Conservation (phyloP, 331 rosid species). For the Acacia concinna region DNA sequence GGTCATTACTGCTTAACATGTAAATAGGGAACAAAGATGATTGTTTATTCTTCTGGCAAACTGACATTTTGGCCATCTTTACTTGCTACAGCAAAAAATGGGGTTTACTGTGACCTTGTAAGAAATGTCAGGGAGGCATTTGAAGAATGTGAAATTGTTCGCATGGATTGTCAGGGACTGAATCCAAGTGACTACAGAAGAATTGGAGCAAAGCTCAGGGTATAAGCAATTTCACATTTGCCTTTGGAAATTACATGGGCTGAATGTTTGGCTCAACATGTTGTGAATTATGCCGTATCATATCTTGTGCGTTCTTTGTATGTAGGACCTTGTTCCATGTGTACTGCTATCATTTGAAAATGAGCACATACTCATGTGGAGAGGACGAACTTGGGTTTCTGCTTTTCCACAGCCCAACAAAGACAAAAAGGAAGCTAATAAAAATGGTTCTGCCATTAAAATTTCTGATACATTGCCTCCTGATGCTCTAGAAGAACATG, state of each 20-base stretch:
- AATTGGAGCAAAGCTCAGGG: constrained; percentile 96
- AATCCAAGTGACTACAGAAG: constrained; percentile 79
- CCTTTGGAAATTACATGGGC: constrained; percentile 25
- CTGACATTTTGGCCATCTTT: constrained; percentile 9
- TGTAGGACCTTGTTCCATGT: constrained; percentile 97
- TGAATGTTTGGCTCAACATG: background rate
- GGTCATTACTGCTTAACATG: constrained; percentile 5
- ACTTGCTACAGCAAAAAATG: constrained; percentile 76
- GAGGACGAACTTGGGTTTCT: constrained; percentile 78
- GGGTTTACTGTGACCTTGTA: constrained; percentile 70
- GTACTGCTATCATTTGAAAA: constrained; percentile 73
- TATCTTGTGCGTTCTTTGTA: constrained; percentile 28
- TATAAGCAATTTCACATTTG: constrained; percentile 27
- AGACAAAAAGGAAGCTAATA: constrained; percentile 31
- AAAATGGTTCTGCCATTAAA: constrained; percentile 24
- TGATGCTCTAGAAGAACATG: constrained; percentile 36
- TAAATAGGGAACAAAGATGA: constrained; percentile 2
- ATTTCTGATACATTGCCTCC: constrained; percentile 26
- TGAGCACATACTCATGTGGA: constrained; percentile 92
- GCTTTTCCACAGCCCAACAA: constrained; percentile 40
- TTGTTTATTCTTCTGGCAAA: constrained; percentile 19
- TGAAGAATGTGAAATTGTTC: constrained; percentile 86
- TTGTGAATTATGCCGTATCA: constrained; percentile 6
- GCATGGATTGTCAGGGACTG: constrained; percentile 86
- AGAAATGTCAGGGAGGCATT: constrained; percentile 79